Conservation (phyloP, 176 grass and related monocot species). For the Oryza brachyantha region DNA sequence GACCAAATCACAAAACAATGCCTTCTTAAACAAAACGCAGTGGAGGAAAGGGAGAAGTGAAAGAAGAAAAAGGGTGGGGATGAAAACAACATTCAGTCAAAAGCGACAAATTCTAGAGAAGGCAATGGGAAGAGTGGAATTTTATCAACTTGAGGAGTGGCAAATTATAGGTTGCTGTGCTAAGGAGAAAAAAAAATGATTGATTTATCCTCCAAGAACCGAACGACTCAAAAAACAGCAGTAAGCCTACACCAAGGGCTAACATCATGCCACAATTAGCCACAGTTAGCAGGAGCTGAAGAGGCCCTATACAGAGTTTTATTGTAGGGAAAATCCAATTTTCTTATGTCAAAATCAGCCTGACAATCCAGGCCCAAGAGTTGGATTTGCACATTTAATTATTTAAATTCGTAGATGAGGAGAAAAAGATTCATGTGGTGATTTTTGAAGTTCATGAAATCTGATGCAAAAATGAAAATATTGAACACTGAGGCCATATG, state of each 20-base stretch:
- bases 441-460: not conserved
- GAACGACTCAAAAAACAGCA: not conserved
- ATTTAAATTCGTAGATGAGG: not conserved
- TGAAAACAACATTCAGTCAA: not conserved
- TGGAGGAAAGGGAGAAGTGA: not conserved
- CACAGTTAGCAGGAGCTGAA: not conserved
- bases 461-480: not conserved
- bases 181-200: not conserved
- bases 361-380: not conserved
- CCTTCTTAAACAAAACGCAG: not conserved
- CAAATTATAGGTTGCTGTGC: not conserved
- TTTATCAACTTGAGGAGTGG: not conserved
- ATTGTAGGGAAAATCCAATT: not conserved
- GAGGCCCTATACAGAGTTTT: not conserved
- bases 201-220: not conserved
- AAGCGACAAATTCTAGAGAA: not conserved
- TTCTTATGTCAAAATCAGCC: not conserved
- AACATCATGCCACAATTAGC: not conserved
- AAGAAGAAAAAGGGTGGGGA: not conserved
- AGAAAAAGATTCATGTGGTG: slow-evolving; percentile 7
- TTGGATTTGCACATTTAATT: not conserved
- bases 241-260: not conserved
- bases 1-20: not conserved
- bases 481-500: slow-evolving; percentile 3
- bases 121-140: not conserved